These are phyloP conservation scores for Phytopythium helicoides DNA, from an alignment of 352 stramenopile species.

Conservation along the genomic window DNA sequence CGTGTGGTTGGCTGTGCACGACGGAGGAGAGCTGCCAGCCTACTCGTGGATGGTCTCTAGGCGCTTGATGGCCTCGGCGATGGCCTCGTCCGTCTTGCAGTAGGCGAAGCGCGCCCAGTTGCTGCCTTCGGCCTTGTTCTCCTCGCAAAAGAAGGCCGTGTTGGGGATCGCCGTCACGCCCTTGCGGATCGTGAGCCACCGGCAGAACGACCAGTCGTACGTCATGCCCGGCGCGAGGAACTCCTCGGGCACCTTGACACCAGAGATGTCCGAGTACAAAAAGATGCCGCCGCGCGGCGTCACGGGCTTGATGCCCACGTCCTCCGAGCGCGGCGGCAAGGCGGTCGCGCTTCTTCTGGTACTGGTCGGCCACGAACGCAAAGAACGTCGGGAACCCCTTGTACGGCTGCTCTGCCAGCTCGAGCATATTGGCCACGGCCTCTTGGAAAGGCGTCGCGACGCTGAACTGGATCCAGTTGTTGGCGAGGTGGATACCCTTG, in stretches of 20 bases:
- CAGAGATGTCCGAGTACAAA: conserved; percentile 79
- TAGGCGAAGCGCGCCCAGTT: conserved; percentile 93
- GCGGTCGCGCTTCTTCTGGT: conserved; percentile 71
- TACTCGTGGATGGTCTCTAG: conserved; percentile 35
- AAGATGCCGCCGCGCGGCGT: conserved; percentile 72
- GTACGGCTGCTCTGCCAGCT: conserved; percentile 63
- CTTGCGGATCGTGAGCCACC: conserved; percentile 90
- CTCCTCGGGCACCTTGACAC: conserved; percentile 47
- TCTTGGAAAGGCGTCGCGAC: conserved; percentile 86
- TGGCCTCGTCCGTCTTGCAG: conserved; percentile 95
- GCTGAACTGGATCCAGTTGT: conserved; percentile 89
- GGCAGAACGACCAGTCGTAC: conserved; percentile 91
- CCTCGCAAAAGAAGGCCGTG: conserved; percentile 88
- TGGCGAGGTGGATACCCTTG: conserved; percentile 74
- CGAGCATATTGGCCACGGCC: conserved; percentile 78
- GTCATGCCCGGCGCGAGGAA: conserved; percentile 54
- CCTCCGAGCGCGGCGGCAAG: conserved; percentile 44
- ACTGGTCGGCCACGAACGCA: conserved; percentile 68
- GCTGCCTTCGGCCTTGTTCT: conserved; percentile 71
- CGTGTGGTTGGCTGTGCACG: no score
- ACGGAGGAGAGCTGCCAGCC: not conserved
- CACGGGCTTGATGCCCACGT: conserved; percentile 64
- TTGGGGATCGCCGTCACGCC: conserved; percentile 92
- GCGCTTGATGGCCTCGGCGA: conserved; percentile 81
- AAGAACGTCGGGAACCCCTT: conserved; percentile 78